Base-by-base conservation (phyloP, 257 asterid species). In the Cruciata laevipes region DNA sequence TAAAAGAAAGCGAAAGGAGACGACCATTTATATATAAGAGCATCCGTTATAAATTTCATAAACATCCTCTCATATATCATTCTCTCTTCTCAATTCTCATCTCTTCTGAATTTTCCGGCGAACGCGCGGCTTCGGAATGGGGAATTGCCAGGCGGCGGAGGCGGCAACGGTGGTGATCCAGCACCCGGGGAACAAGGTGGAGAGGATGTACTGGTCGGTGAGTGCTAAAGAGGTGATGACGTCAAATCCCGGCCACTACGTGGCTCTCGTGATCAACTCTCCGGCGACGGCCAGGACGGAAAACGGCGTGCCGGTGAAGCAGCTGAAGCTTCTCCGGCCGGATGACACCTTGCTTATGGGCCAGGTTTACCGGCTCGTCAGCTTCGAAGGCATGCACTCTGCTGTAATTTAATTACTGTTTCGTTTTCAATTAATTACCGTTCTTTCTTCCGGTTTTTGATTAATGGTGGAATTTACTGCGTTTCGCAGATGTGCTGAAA, bases 121-220 rank as follows among this genome's bases (percentile, higher is more conserved):
- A 7, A 20, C 56, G n/a, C n/a, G n/a, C n/a, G 27, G 42, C 7
- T 61, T 14, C 27, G 16, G 62, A 23, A 62, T 38, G 97, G 97
- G 97, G 73, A 90, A 90, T 69, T 90, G 97, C 76, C 96, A 90
- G 77, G 96, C 97, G 68, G 89, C 95, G 71, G 97, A 88, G 81
- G 91, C 86, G 70, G 97, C 95, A 57, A 79, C 92, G 65, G 95
- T 88, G 80, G 78, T 88, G 77, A 81, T 91, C 63, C 89, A 84
- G 25, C 95, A 86, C 59, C 90, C 95, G 35, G 73, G 81, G 17
- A 77, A 73, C 70, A 86, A 74, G 76, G 89, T 88, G 18, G 95
- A 91, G 65, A 78, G 96, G 76, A 72, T 89, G 68, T 89, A 84
- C 80, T 82, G 88, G 89, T 86, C 95, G 17, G 77, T 84, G 17